Evolutionary conservation across 768 basidiomycete species (phyloP), one percentile per base, ranked within the genome.

Genomic region (Leucogyrophana mollusca): DNA sequence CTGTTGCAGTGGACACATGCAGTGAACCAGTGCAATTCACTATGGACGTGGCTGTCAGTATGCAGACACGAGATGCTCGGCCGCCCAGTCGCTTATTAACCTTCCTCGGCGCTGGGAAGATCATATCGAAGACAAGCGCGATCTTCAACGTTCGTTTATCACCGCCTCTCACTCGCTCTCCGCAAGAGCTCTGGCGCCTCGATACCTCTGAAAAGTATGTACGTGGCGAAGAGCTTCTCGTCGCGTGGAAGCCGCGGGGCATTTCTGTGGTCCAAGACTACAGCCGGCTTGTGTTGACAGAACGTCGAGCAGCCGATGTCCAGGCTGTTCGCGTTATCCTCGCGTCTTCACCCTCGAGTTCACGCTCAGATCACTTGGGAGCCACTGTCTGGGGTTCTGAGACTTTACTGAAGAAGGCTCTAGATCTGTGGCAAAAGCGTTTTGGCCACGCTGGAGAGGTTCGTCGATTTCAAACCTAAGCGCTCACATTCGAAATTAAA

Each of bases 181-280:
- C 91, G 2, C 83, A 83, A 61, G 94, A 97, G 52, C 73, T 99
- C 11, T 97, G 95, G 96, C 74, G 94, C 33, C 73, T 98, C 42
- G 93, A 99, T 69, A 97, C 95, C 1, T 84, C 90, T 22, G 88
- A 90, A 67, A 94, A 93, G 63, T 97, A 94, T 66, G 94, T 99
- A 0, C 79, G 85, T 36, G 95, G 95, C 7, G 94, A 98, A 62
- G 94, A 97, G 57, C 66, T 74, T 3, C 74, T 98, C 22, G 83
- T 78, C 5, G 65, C 74, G 16, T 98, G 95, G 94, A 87, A 83
- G 55, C 84, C 94, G 35, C 79, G 94, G 36, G 91, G 94, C 8
- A 77, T 97, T 21, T 85, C 86, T 1, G 83, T 93, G 9, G 86
- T 99, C 21, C 85, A 95, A 53, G 95, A 97, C 59, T 88, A 90